Base-by-base conservation (phyloP, 2,329 filamentous ascomycete species). In the Stemphylium vesicarium region DNA sequence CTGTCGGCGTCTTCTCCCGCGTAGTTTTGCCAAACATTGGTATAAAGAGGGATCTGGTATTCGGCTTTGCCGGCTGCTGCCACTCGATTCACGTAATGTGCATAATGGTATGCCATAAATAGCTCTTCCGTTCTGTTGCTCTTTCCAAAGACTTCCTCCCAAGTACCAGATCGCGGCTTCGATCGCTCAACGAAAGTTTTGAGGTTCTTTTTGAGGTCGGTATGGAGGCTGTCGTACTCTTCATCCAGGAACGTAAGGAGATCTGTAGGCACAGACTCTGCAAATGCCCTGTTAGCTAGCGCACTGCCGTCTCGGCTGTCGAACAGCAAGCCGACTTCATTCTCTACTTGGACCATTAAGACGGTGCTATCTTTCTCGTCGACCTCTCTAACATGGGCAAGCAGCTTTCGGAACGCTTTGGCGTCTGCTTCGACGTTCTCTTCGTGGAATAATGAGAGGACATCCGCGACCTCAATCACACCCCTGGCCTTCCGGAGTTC, bases 341-440 rank as follows among this genome's bases (percentile, higher is more conserved):
- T 85, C 65, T 85, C 80, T n/a, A 85, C 82, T 57, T 85, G 82
- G 0, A 84, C 77, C 82, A 84, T 84, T 2, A 85, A 58, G 0
- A 85, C 81, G 0, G 81, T 85, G 2, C 71, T 76, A 38, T 84
- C 73, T 10, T 75, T 64, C 1, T 68, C 69, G 40, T 84, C 81
- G 4, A 84, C 63, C 2, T 79, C 68, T 6, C 77, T 76, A 10
- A 80, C 41, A 45, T 80, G 77, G 4, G 58, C 55, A 70, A 80
- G 70, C 9, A 81, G 63, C 31, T 56, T 62, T 1, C 53, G 50
- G 54, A 80, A 81, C 1, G 78, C 78, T 53, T 70, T 77, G 0
- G 70, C 66, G 57, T 81, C 78, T 6, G 74, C 39, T 71, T 68
- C 36, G 56, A 64, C 15, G 61, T 70, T 57, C 15, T 75, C 74